These are phyloP conservation scores for Naegleria lovaniensis DNA, from an alignment of 208 protist species.

Conservation along the genomic window DNA sequence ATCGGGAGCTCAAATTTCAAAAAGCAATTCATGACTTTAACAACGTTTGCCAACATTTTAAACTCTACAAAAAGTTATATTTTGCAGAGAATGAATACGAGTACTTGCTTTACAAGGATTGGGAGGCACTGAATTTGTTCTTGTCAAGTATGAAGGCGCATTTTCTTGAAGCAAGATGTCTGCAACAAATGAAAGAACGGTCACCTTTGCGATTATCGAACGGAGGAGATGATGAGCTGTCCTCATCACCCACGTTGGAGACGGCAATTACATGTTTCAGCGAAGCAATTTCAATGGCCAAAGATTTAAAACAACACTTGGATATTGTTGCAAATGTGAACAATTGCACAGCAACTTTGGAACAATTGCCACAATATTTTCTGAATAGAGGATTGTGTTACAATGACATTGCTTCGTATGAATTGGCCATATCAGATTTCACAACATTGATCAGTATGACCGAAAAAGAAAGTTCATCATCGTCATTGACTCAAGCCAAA, in stretches of 20 bases:
- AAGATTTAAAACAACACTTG: not conserved
- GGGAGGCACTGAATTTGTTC: not conserved
- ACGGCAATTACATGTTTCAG: not conserved
- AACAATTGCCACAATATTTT: not conserved
- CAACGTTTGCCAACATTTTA: not conserved
- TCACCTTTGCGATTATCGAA: too few species aligned
- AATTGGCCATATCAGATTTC: not conserved
- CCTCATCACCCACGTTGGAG: not conserved
- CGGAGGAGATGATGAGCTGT: not conserved
- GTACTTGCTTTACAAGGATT: not conserved
- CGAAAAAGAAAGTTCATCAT: not conserved
- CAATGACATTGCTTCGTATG: not conserved
- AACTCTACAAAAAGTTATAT: not conserved
- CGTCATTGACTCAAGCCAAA: not conserved
- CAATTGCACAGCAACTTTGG: not conserved
- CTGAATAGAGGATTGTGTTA: not conserved
- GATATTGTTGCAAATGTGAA: not conserved
- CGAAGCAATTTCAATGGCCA: not conserved
- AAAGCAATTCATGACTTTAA: not conserved
- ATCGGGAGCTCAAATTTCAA: not conserved
- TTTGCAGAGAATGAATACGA: not conserved
- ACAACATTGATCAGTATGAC: not conserved
- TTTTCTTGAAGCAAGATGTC: not conserved
- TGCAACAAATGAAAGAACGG: not conserved
- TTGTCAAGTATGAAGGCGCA: not conserved